Base-by-base conservation (phyloP, 2,329 filamentous ascomycete genomes). In the Paramyrothecium roridum region DNA sequence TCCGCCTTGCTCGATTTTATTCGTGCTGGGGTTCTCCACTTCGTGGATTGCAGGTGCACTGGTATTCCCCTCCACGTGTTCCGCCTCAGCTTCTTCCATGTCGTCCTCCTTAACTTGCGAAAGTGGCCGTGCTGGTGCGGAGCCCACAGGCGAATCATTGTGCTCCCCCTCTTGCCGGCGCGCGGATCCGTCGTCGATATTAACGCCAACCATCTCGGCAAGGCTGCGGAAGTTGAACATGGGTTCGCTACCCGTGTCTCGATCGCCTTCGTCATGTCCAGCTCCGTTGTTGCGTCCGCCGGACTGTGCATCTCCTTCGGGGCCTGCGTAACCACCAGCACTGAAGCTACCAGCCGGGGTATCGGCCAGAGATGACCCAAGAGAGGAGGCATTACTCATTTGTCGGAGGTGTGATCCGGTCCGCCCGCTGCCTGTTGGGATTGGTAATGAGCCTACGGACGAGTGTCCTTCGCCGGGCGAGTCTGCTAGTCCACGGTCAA, bases 141-240 rank as follows among this genome's bases (percentile, higher is more conserved):
- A 62, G 19, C 61, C 56, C 7, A 56, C 53, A 7, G 59, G 56
- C 12, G 63, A 58, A 16, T 68, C 64, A 2, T 61, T 68, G 0
- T 63, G 61, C 43, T 72, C 65, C 48, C 68, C 54, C 52, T 65
- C 64, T 56, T 69, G 60, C 53, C 59, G 48, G 54, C 66, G 66
- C 1, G 72, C 70, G 0, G 76, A 57, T 8, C 61, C 77, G 43
- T 79, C 70, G 47, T 84, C 81, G 34, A 85, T 73, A 49, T 82
- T 78, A 8, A 84, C 85, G 0, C 87, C 90, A 30, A 97, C 90
- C 69, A 96, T 90, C 58, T 91, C 90, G 2, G 91, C 90, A 21
- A 98, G 76, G 62, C 91, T 96, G 54, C 86, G 82, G 68, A 97
- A 97, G 70, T 96, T 97, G 73, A 96, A 95, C 83, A 96, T 85